Evolutionary conservation across 2,329 filamentous ascomycete species (phyloP), one percentile per base, ranked within the genome.

Genomic region (Pseudogymnoascus sp.): DNA sequence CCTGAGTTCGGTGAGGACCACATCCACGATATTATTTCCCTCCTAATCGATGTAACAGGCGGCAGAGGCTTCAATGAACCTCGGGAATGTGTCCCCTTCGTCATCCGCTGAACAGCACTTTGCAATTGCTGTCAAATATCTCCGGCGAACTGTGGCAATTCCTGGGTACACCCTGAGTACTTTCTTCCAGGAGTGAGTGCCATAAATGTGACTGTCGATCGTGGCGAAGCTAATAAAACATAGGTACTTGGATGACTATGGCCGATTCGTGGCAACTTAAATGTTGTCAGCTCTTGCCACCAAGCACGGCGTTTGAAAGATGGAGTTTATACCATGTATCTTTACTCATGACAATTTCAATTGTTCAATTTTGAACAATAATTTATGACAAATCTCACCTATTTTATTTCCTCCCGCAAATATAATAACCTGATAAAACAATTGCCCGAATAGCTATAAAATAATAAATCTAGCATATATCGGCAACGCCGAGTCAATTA

Each of bases 51-150:
- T 64, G 19, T 16, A 36, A 36, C 64, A 80, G 78, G 75, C 79
- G 35, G 80, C 80, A 19, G 80, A 82, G 71, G 77, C 79, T 35
- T 76, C 76, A 63, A 82, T 82, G 77, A 81, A 77, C 61, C 68
- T 82, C 14, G 80, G 80, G 12, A 82, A 81, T 62, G 78, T 80
- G 1, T 79, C 78, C 3, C 76, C 75, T 22, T 69, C 75, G 6
- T 74, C 76, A 35, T 68, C 70, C 39, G 80, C 80, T 63, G 73
- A 78, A 65, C 71, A 71, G 12, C 75, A 78, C 61, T 82, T 80
- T 64, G 70, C 72, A 16, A 72, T 76, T 67, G 80, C 80, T 0
- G 69, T 82, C 55, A 69, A 69, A 39, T 77, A 80, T 68, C 69
- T 83, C 33, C 75, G 76, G 62, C 72, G 71, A 62, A 79, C 80